Percentiles rank a stretch among this genome's conserved stretches.
These are phyloP conservation scores for Cicer pinnatifidum DNA, from an alignment of 306 rosid genomes.

Conservation along the genomic window DNA sequence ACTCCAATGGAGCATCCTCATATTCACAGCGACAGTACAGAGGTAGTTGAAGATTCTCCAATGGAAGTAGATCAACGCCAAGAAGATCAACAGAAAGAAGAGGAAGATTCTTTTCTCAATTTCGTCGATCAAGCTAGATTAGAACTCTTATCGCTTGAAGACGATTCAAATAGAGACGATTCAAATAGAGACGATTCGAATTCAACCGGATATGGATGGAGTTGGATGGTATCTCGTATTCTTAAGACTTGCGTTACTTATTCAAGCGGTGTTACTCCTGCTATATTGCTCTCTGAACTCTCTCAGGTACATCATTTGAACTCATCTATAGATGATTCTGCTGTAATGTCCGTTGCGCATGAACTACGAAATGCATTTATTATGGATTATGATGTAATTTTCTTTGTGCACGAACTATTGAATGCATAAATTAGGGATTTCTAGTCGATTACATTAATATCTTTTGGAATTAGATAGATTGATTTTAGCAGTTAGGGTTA, in stretches of 20 bases:
- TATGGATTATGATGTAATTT: slow-evolving; percentile 5
- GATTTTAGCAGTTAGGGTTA: background rate
- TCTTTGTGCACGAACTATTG: background rate
- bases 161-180: slow-evolving; percentile 49
- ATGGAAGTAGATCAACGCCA: slow-evolving; percentile 59
- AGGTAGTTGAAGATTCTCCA: slow-evolving; percentile 43
- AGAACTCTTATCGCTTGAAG: slow-evolving; percentile 53
- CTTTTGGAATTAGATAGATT: background rate
- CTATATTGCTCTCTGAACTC: slow-evolving; percentile 85
- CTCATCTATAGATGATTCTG: background rate
- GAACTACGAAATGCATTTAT: slow-evolving; percentile 3
- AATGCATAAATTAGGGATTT: slow-evolving; percentile 30
- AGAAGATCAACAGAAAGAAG: slow-evolving; percentile 42
- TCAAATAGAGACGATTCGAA: slow-evolving; percentile 47
- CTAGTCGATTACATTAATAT: background rate
- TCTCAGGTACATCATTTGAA: slow-evolving; percentile 55
- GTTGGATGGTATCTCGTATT: slow-evolving; percentile 75
- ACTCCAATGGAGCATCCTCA: slow-evolving; percentile 32
- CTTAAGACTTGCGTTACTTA: slow-evolving; percentile 81
- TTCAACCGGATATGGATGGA: slow-evolving; percentile 67
- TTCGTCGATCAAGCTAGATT: slow-evolving; percentile 76
- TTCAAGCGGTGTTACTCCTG: slow-evolving; percentile 86
- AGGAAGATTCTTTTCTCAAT: slow-evolving; percentile 69
- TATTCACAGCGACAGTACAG: background rate
- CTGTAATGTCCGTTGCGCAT: background rate